A percentile compares a stretch with the other conserved stretches of the same genome.
Evolutionary conservation across 1,284 basidiomycete species (phyloP).

Genomic region (Leccinum solheimii): DNA sequence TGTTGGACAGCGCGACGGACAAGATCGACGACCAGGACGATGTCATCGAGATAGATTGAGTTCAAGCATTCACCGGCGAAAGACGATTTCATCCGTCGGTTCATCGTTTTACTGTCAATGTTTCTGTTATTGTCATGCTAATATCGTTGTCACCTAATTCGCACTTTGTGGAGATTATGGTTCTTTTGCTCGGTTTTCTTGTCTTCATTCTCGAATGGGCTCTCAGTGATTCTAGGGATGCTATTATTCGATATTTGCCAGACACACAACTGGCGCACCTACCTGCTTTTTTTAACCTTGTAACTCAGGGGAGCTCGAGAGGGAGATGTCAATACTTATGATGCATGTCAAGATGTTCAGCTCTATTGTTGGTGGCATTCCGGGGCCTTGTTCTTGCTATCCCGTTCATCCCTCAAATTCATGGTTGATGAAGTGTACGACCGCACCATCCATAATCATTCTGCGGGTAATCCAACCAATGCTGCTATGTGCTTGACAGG

Average conservation of each 20-base stretch:
- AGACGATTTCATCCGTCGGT: not conserved
- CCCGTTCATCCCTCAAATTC: not conserved
- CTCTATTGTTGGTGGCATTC: not conserved
- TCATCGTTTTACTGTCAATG: not conserved
- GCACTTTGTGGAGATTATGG: not conserved
- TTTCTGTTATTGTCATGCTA: not conserved
- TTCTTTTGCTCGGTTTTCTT: not conserved
- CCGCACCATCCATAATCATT: not conserved
- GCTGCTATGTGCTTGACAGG: not conserved
- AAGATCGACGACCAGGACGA: slow-evolving; percentile 49
- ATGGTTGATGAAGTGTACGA: not conserved
- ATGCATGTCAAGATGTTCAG: not conserved
- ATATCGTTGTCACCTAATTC: not conserved
- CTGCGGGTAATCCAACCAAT: not conserved
- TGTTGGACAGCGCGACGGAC: slow-evolving; percentile 62
- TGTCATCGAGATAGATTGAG: slow-evolving; percentile 55
- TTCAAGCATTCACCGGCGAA: not conserved
- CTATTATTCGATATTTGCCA: not conserved
- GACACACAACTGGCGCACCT: not conserved
- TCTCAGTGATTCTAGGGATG: not conserved
- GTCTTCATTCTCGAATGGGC: not conserved
- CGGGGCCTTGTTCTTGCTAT: not conserved
- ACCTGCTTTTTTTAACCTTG: not conserved
- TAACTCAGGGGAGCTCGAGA: not conserved
- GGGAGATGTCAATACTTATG: not conserved